Base-by-base conservation (phyloP, 2,329 filamentous ascomycete genomes). In the Sarocladium brachiariae region DNA sequence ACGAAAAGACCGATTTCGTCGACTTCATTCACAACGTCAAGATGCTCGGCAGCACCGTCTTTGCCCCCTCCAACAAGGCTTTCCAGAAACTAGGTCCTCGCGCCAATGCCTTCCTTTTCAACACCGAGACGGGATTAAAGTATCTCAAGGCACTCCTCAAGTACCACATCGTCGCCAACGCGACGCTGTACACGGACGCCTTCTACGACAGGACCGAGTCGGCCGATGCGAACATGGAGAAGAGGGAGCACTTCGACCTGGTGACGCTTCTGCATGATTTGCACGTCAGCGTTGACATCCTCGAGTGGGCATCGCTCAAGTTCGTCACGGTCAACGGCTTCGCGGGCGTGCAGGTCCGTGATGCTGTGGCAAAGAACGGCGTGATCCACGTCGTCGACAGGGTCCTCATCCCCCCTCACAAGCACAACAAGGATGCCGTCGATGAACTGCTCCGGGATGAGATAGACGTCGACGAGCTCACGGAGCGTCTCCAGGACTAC, bases 21-120 rank as follows among this genome's bases (percentile, higher is more conserved):
- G 70, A 83, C 11, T 76, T 75, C 47, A 69, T 85, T 52, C 72
- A 84, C 50, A 72, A 78, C 57, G 71, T 76, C 56, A 59, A 65
- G 16, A 70, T 70, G 31, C 66, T 72, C 2, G 89, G 89, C 31
- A 81, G 82, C 34, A 96, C 90, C 2, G 63, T 93, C 54, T 95
- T 96, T 60, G 87, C 86, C 0, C 90, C 91, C 0, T 81, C 78
- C 41, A 96, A 96, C 74, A 70, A 68, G 4, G 91, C 90, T n/a
- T 96, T 92, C 71, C 63, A 77, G 59, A 80, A 80, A 56, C 82
- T 96, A 1, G 89, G 89, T 0, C 76, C 80, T 1, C 74, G 65
- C 51, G 80, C 85, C 59, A 95, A 92, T 62, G 87, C 83, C 19
- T 96, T 95, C 75, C 74, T 96, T 3, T 96, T 96, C 76, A 78